Conservation (phyloP, 176 grass and related monocot genomes). For the Oryza meridionalis region DNA sequence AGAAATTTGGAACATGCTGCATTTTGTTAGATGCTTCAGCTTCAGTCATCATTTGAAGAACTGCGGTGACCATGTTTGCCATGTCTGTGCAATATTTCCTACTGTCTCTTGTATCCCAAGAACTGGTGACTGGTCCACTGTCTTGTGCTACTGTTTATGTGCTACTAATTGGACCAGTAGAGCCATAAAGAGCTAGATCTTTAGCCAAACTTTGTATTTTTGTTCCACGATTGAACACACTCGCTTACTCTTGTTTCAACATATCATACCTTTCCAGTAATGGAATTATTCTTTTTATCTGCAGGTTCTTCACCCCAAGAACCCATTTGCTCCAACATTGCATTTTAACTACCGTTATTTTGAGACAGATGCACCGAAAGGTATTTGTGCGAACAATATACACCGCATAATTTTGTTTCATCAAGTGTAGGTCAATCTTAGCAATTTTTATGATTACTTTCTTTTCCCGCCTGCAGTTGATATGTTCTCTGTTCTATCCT, state of each 20-base stretch:
- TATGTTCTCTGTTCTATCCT: neutral
- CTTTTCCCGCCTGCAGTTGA: neutral
- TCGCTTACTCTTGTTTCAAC: neutral
- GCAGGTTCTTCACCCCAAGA: constrained; percentile 99
- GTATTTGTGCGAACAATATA: constrained; percentile 30
- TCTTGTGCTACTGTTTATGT: neutral
- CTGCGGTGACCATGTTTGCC: neutral
- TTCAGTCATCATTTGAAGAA: neutral
- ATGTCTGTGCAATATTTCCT: neutral
- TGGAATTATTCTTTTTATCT: neutral
- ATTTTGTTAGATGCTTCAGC: neutral
- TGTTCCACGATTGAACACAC: neutral
- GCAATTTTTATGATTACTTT: neutral
- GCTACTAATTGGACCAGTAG: neutral
- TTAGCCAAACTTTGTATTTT: neutral
- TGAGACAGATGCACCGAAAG: constrained; percentile 98
- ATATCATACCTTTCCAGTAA: constrained; percentile 4
- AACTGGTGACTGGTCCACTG: neutral
- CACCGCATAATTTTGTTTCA: neutral
- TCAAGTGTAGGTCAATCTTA: neutral
- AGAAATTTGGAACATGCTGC: neutral
- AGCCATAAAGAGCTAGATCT: neutral
- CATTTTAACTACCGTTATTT: constrained; percentile 99
- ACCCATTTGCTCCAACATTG: constrained; percentile 92
- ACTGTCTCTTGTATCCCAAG: neutral